Evolutionary conservation across 305 asterid species (phyloP), one percentile per base, ranked within the genome.

Genomic region (Rubia balearica): DNA sequence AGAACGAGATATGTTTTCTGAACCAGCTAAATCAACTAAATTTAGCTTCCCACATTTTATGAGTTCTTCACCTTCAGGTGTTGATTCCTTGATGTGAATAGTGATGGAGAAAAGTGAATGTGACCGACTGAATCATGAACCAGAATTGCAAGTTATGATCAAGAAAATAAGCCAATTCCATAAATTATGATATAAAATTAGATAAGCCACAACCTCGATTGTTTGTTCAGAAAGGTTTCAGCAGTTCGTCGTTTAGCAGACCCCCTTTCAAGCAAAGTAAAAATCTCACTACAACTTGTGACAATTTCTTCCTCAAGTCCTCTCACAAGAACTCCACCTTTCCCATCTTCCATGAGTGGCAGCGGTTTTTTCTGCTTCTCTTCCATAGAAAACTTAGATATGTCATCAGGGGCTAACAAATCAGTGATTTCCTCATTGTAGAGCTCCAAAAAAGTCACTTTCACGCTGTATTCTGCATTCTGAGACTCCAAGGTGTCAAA

Each of bases 261-360:
- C 8, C 98, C 98, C 78, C 97, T 82, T 78, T 94, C 98, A 68
- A 89, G 96, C 71, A 91, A 78, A 30, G 95, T 77, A 79, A 89
- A 94, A 64, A 94, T 94, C 82, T 91, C 97, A 76, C 75, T 83
- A 16, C 96, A 92, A 78, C 85, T 91, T 22, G 91, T 78, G 49
- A 91, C 97, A 65, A 94, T 91, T 81, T 94, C 96, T 79, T 94
- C 97, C 79, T 94, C 99, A 1, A 94, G 83, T 27, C 99, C 99
- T 85, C 95, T 88, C 24, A 94, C 96, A 76, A 94, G 88, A 78
- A 91, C 99, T 45, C 99, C 99, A 8, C 97, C 96, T 76, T 91
- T 94, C 21, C 99, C 99, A 76, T 94, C 97, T 81, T 94, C 97
- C 97, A 94, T 94, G 27, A 94, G 89, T 22, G 96, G 96, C 77